Conservation (phyloP, 208 protist genomes). For the Zelonia costaricensis region DNA sequence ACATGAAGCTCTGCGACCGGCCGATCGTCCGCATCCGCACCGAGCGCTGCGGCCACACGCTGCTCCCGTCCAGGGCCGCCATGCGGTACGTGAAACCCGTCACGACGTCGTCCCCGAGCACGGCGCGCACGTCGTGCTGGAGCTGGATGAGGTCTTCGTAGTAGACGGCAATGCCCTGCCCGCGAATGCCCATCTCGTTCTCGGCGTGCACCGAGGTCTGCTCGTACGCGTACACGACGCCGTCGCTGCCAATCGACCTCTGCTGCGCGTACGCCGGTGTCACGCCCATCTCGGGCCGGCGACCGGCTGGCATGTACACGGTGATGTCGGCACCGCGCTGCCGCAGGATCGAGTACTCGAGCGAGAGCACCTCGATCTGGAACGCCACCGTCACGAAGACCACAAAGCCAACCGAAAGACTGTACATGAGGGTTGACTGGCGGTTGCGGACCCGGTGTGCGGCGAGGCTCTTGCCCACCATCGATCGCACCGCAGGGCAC, state of each 20-base stretch:
- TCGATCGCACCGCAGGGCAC: constrained; percentile 37
- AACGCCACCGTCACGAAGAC: constrained; percentile 92
- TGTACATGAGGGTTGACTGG: constrained; percentile 95
- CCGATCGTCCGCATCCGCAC: constrained; percentile 32
- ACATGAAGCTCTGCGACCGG: constrained; percentile 7
- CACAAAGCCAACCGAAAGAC: constrained; percentile 90
- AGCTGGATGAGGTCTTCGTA: constrained; percentile 17
- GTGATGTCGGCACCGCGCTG: constrained; percentile 19
- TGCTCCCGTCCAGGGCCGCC: background rate
- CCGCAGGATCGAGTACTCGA: constrained; percentile 29
- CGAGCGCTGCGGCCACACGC: constrained; percentile 1
- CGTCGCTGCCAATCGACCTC: background rate
- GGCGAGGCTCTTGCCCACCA: constrained; percentile 90
- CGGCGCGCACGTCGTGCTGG: background rate
- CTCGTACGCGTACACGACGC: constrained; percentile 12
- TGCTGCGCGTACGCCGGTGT: constrained; percentile 6
- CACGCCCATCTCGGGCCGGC: background rate
- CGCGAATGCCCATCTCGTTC: constrained; percentile 6
- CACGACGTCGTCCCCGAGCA: constrained; percentile 1
- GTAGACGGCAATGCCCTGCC: background rate
- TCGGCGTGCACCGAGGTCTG: background rate
- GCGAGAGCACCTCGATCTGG: constrained; percentile 62
- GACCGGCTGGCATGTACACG: background rate
- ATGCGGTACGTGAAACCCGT: constrained; percentile 18
- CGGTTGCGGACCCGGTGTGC: constrained; percentile 91